A percentile compares a stretch with the other conserved stretches of the same genome.
These are phyloP conservation scores for Calonectria pteridis DNA, from an alignment of 2,329 filamentous ascomycete genomes.

Conservation along the genomic window DNA sequence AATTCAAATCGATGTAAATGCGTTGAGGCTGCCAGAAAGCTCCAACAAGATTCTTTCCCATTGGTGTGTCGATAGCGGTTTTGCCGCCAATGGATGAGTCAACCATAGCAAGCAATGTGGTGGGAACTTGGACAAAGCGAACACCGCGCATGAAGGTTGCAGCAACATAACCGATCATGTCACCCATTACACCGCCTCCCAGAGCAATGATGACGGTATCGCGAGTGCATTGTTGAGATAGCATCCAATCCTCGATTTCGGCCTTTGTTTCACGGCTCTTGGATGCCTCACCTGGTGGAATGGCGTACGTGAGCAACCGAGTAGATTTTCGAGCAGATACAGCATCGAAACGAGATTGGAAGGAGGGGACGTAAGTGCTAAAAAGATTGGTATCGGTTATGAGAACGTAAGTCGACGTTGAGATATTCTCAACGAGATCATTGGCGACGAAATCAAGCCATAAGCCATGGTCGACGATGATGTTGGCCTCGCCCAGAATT, in stretches of 20 bases:
- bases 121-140: conserved; percentile 95
- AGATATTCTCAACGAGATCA: conserved; percentile 82
- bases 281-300: conserved; percentile 91
- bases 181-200: conserved; percentile 95
- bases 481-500: conserved; percentile 90
- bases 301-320: conserved; percentile 86
- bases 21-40: conserved; percentile 96
- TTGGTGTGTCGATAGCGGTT: conserved; percentile 95
- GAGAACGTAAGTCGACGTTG: conserved; percentile 93
- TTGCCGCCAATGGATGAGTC: conserved; percentile 99
- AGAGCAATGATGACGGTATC: conserved; percentile 96
- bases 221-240: conserved; percentile 89
- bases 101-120: conserved; percentile 95
- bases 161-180: conserved; percentile 97
- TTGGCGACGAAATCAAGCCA: conserved; percentile 85
- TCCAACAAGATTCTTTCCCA: conserved; percentile 96
- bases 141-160: conserved; percentile 99
- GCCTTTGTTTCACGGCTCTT: conserved; percentile 95
- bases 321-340: conserved; percentile 52
- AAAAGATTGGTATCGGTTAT: conserved; percentile 96
- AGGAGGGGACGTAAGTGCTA: conserved; percentile 82
- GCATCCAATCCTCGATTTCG: conserved; percentile 97
- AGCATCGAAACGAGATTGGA: conserved; percentile 62
- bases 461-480: conserved; percentile 91
- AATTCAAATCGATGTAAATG: conserved; percentile 94